These are phyloP conservation scores for Raphanus sativus DNA, from an alignment of 345 rosid species.

Conservation along the genomic window DNA sequence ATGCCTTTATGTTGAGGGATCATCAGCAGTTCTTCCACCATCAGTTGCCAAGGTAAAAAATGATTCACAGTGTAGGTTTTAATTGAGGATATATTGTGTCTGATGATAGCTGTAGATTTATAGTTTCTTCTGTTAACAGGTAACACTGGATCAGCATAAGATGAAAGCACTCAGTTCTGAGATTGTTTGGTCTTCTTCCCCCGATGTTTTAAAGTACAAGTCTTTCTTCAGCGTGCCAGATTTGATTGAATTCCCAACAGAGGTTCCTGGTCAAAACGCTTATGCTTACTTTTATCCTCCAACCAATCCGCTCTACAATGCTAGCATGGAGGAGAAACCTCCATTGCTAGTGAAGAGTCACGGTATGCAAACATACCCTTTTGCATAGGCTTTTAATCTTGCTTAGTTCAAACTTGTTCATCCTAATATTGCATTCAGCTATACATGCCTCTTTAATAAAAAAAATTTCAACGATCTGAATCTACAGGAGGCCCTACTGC, in stretches of 20 bases:
- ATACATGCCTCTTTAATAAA: neutral
- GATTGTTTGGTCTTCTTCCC: constrained; percentile 87
- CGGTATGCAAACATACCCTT: constrained; percentile 48
- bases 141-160: constrained; percentile 60
- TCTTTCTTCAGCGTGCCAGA: constrained; percentile 80
- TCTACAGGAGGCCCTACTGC: constrained; percentile 87
- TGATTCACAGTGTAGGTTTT: neutral
- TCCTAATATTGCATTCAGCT: constrained; percentile 11
- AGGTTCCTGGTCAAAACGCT: constrained; percentile 76
- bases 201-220: constrained; percentile 62
- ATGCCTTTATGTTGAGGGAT: constrained; percentile 82
- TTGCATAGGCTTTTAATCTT: neutral
- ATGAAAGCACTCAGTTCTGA: constrained; percentile 51
- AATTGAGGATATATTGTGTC: neutral
- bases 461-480: constrained; percentile 10
- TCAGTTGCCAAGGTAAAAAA: constrained; percentile 77
- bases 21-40: constrained; percentile 77
- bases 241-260: constrained; percentile 87
- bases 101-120: constrained; percentile 5
- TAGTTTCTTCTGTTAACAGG: constrained; percentile 46
- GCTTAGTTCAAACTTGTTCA: constrained; percentile 1
- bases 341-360: constrained; percentile 87
- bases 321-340: constrained; percentile 75
- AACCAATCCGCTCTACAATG: constrained; percentile 61
- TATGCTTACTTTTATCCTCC: constrained; percentile 92